Evolutionary conservation across 495 filamentous ascomycete species (phyloP), one percentile per base, ranked within the genome.

Genomic region (Lasiosphaeria hispida): DNA sequence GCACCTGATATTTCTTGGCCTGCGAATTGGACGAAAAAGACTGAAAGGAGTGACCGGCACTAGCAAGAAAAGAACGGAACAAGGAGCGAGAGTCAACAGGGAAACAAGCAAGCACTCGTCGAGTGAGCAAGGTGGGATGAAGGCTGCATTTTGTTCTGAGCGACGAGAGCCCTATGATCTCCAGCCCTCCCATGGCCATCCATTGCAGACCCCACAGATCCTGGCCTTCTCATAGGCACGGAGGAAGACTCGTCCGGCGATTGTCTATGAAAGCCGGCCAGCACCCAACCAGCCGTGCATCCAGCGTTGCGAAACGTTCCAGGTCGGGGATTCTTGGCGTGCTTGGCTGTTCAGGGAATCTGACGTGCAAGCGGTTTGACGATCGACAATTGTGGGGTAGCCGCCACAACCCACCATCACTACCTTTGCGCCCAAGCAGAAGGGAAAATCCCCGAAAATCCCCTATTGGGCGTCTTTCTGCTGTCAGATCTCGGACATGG

Each of bases 11-110:
- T 17, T 45, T 19, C 10, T 37, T 34, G 7, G 35, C 9, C 48
- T 10, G 13, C 17, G 14, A 15, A 13, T 49, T 5, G 34, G 14
- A 36, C 54, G 14, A 23, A 30, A 57, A 47, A 52, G 34, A 53
- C 36, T 11, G 41, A 41, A 64, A 58, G 40, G 64, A 67, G 57
- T 65, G 65, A 59, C 62, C 65, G 53, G 65, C 62, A 63, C 65
- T 67, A 38, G 11, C 3, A 36, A 40, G 35, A 38, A 34, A 30
- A 30, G 33, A 35, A 36, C 34, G 48, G 36, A 42, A 19, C 37
- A 36, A 48, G 34, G 14, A 56, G 15, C n/a, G 41, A 45, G 37
- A 58, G 14, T 9, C 15, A 37, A 34, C 18, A 19, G 47, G 15
- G 30, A 17, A 33, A 10, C 10, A 47, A 35, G 42, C n/a, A 36